Conservation (phyloP, 2,329 filamentous ascomycete species). For the Cucurbitaria berberidis region DNA sequence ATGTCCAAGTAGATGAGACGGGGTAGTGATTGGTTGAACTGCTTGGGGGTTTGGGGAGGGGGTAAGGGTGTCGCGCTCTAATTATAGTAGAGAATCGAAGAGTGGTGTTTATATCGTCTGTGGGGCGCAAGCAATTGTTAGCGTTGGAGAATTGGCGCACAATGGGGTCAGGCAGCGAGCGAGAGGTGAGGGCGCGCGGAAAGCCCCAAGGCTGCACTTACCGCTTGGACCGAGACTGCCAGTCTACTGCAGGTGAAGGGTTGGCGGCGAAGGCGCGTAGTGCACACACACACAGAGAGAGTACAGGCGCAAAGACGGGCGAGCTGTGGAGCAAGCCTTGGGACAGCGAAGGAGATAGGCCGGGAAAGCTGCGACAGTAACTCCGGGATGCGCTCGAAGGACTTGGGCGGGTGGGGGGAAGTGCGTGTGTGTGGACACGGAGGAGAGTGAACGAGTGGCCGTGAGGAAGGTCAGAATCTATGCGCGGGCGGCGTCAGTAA, state of each 20-base stretch:
- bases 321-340: conserved; percentile 14
- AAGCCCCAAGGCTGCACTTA: conserved; percentile 36
- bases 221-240: conserved; percentile 22
- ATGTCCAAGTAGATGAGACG: conserved; percentile 37
- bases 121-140: conserved; percentile 29
- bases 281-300: conserved; percentile 18
- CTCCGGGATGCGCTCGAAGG: conserved; percentile 39
- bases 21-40: conserved; percentile 21
- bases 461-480: conserved; percentile 42
- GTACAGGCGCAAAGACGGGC: conserved; percentile 30
- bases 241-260: conserved; percentile 22
- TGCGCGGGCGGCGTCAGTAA: conserved; percentile 33
- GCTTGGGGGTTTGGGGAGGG: conserved; percentile 12
- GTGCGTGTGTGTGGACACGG: conserved; percentile 36
- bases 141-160: conserved; percentile 32
- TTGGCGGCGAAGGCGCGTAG: conserved; percentile 20
- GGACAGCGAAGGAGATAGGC: conserved; percentile 32
- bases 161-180: conserved; percentile 10
- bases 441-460: conserved; percentile 40
- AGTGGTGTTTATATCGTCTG: conserved; percentile 32
- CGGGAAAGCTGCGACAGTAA: conserved; percentile 42
- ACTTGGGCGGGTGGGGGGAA: conserved; percentile 14
- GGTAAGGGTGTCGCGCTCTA: conserved; percentile 36
- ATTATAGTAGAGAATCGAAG: conserved; percentile 38
- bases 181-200: conserved; percentile 13